Base-by-base conservation (phyloP, 2,329 filamentous ascomycete genomes). In the Aspergillus arachidicola region DNA sequence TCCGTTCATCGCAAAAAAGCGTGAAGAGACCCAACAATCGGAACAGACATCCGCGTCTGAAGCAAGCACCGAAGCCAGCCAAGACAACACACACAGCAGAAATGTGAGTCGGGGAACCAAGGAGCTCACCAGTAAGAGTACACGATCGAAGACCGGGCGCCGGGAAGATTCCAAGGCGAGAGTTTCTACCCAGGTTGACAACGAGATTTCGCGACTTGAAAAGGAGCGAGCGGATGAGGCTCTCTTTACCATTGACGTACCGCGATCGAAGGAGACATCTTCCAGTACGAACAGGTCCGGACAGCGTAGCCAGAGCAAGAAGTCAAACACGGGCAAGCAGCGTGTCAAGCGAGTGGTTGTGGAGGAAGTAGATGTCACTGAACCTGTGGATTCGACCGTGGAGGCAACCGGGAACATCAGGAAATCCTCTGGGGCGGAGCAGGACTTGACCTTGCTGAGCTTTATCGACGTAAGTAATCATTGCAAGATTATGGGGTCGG, bases 371-470 rank as follows among this genome's bases (percentile, higher is more conserved):
- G 68, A 76, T 23, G 66, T 71, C 32, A 76, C 68, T 11, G 73
- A 73, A 28, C 72, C 72, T n/a, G 59, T 76, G 3, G 75, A 76
- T 6, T 66, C 68, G 7, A 74, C 68, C 16, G 66, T 65, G 11
- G 66, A 69, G 5, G 56, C 64, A 21, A 72, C 75, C 14, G 69
- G 73, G 56, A 71, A 74, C 46, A 72, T 69, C 16, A 73, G 67
- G 57, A 71, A 65, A 32, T 71, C 72, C 9, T 72, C 70, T 36
- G 66, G 67, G 19, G 60, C 61, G 11, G 72, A 71, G 6, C 70
- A 75, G 36, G 80, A 85, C 59, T 66, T 86, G 54, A 88, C 86
- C 1, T 76, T 85, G 63, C 70, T 89, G 57, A 88, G 84, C 73
- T 81, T 83, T 63, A 80, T 87, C 63, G 82, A 86, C 69, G 79